Evolutionary conservation across 805 yeast species (phyloP), one percentile per base, ranked within the genome.

Genomic region (Starmerella bacillaris): DNA sequence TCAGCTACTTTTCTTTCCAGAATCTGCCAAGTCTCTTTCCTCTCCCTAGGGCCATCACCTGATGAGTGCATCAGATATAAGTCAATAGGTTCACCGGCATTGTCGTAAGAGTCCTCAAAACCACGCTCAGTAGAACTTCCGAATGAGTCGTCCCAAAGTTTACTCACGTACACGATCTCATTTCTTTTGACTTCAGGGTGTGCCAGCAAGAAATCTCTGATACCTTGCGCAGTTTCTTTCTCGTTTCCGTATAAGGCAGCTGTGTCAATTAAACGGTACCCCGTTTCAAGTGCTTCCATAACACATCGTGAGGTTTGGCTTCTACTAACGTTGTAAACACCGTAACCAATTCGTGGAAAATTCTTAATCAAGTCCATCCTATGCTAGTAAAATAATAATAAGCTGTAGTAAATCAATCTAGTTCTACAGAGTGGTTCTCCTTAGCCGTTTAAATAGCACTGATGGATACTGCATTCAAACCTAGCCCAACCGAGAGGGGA

Each of bases 201-300:
- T 36, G 65, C 68, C 24, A 59, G 46, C 17, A 73, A 40, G 63
- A 70, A 77, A 35, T 57, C 51, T 15, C 60, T 53, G 30, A 77
- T 67, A 4, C 76, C 89, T 32, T 64, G 60, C 15, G 71, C 72
- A 4, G 70, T 70, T 43, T 72, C 76, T 12, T 43, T 43, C 50
- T 77, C 80, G 55, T 78, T 78, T 8, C 59, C 57, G 57, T 79
- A 79, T n/a, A 54, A 53, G 7, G 64, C 70, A 5, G 92, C 93
- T 15, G 74, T 60, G 50, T 79, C 89, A 39, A 78, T 58, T 48
- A 74, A 82, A 44, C 86, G 66, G 52, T 74, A 78, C 1, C 89
- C 89, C 12, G 51, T 57, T 15, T 59, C 53, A 39, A 78, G 62
- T 0, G 83, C 84, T 27, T 64, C 50, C 44, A 65, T 60, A 0